Base-by-base conservation (phyloP, 768 basidiomycete genomes). In the Russula earlei region DNA sequence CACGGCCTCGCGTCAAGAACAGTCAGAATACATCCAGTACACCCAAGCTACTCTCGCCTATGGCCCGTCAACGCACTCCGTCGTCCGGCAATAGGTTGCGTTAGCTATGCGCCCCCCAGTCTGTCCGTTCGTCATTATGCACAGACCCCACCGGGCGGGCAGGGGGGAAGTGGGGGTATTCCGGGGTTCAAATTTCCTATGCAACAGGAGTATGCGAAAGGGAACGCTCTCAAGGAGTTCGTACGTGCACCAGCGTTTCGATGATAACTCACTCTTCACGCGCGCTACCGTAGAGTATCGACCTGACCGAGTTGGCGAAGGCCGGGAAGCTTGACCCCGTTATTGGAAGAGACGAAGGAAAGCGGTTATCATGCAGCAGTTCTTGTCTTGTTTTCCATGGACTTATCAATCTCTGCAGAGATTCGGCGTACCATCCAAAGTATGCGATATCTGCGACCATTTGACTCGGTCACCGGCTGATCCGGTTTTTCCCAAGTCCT, bases 391-490 rank as follows among this genome's bases (percentile, higher is more conserved):
- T 49, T 37, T 20, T 15, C 4, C 15, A 15, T 22, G 8, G 17
- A 14, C 15, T 47, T 37, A 60, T 31, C 19, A 22, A 4, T 14
- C 25, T 20, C 7, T 24, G 17, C 65, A 77, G 91, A 95, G 71
- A 95, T 95, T 59, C 79, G 90, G 9, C 75, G 92, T 47, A 94
- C 91, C 1, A 85, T 95, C 56, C 92, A 95, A 70, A 94, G 89
- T 88, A 62, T 69, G 83, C 69, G 42, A 7, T 60, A 41, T 36
- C 33, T 6, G 37, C 5, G 33, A 36, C 17, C 7, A n/a, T n/a
- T n/a, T 45, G 17, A 5, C 44, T 24, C 50, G 24, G 36, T 38
- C 44, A 19, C 29, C 27, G 11, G 37, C 25, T 56, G 4, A 62
- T 34, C 20, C 3, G 8, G 19, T 29, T n/a, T 38, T 27, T 25